phyloP scores from a whole-genome alignment of 139 green algal genomes.

The Pedinophyceae sp. region DNA sequence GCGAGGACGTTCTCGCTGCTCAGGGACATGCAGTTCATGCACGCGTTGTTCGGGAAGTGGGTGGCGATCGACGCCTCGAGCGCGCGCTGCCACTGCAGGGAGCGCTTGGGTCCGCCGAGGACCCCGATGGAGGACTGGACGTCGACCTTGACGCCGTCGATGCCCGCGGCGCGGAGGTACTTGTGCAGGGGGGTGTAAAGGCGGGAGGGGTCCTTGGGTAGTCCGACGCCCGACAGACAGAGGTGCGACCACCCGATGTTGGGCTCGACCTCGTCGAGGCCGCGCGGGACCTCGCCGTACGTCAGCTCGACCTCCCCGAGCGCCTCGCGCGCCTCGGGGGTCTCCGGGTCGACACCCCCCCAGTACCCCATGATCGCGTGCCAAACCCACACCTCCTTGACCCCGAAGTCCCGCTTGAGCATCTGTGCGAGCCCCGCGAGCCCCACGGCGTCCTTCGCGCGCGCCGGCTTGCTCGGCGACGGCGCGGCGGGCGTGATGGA shows the following conservation, averaged over 20 bases:
- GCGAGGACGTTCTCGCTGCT: slow-evolving; percentile 74
- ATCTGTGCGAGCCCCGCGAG: no score
- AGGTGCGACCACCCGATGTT: background rate
- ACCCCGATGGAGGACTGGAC: slow-evolving; percentile 18
- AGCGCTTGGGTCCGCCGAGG: slow-evolving; percentile 18
- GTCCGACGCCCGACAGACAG: background rate
- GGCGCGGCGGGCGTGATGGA: no score
- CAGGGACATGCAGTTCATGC: slow-evolving; percentile 99
- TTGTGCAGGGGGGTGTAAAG: slow-evolving; percentile 11
- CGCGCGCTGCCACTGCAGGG: slow-evolving; percentile 40
- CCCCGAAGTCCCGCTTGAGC: no score
- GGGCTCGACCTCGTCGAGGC: background rate
- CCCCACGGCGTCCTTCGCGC: no score
- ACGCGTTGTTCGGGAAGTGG: slow-evolving; percentile 76
- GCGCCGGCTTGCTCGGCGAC: no score
- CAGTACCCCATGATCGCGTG: no score
- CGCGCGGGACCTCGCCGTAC: no score
- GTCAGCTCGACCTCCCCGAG: no score
- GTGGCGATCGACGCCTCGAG: slow-evolving; percentile 54
- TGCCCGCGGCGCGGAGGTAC: slow-evolving; percentile 24
- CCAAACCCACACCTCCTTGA: no score
- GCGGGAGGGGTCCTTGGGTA: background rate
- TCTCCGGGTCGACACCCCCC: no score
- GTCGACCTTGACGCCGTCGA: slow-evolving; percentile 52
- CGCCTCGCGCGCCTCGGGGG: no score